phyloP scores from a whole-genome alignment of 257 asterid genomes.

The Solanum medicagineum region DNA sequence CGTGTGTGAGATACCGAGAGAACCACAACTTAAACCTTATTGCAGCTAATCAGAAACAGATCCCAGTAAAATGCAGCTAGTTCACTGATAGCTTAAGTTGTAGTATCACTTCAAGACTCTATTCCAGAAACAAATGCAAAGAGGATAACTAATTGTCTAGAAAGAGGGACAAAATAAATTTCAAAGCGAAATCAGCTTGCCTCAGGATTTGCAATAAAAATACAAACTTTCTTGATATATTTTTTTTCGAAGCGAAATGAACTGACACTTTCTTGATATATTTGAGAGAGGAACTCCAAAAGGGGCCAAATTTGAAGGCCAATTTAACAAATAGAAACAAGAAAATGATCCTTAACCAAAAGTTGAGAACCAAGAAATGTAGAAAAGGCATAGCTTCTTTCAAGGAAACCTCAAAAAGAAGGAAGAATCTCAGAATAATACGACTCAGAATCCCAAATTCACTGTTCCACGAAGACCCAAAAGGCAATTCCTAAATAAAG shows the following conservation, averaged over 20 bases:
- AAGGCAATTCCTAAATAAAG: neutral
- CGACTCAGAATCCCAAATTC: neutral
- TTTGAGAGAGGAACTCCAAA: neutral
- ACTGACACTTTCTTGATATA: neutral
- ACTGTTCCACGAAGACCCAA: neutral
- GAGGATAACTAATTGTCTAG: neutral
- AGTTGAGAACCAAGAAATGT: neutral
- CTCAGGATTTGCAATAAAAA: neutral
- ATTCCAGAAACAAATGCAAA: neutral
- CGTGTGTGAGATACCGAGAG: neutral
- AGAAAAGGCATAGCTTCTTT: neutral
- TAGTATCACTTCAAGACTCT: neutral
- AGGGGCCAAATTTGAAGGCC: neutral
- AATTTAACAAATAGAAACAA: neutral
- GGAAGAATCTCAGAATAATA: neutral
- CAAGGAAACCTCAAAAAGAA: neutral
- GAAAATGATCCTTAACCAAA: neutral
- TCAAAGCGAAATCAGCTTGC: neutral
- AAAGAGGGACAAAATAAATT: neutral
- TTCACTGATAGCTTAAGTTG: neutral
- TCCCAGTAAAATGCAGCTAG: neutral
- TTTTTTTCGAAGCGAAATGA: too few species aligned
- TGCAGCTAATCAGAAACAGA: neutral
- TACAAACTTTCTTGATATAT: neutral
- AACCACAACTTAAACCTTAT: neutral